These are phyloP conservation scores for Colletotrichum sp. DNA, from an alignment of 2,329 filamentous ascomycete species.

Conservation along the genomic window DNA sequence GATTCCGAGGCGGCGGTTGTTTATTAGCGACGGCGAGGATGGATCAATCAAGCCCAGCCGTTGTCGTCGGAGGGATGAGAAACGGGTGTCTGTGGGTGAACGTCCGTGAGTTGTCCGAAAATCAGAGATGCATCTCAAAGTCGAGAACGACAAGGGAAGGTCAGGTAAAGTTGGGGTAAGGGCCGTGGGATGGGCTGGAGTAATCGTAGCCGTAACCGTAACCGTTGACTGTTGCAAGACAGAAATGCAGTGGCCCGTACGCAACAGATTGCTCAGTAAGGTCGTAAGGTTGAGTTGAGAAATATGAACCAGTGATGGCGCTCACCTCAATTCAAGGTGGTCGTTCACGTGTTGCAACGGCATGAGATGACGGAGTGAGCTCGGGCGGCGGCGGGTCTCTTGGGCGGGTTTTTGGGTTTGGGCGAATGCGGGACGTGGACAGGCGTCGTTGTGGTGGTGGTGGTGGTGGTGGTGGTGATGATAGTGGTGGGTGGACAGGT, in stretches of 20 bases:
- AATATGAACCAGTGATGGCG: background rate
- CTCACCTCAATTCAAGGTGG: background rate
- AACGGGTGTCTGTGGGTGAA: slow-evolving; percentile 16
- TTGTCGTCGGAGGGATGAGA: slow-evolving; percentile 2
- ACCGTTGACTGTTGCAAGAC: background rate
- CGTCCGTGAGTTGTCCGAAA: slow-evolving; percentile 16
- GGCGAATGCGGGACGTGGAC: background rate
- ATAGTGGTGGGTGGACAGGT: background rate
- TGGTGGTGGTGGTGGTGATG: background rate
- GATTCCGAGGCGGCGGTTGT: background rate
- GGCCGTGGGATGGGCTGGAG: background rate
- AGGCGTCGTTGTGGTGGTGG: background rate
- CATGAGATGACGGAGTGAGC: slow-evolving; percentile 13
- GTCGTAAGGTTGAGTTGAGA: background rate
- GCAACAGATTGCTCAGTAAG: background rate
- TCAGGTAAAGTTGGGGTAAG: background rate
- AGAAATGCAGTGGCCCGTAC: background rate
- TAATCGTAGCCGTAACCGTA: background rate
- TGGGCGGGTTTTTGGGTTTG: background rate
- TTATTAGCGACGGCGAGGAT: background rate
- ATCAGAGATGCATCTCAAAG: slow-evolving; percentile 15
- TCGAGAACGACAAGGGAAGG: background rate
- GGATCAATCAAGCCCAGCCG: background rate
- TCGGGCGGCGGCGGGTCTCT: slow-evolving; percentile 8
- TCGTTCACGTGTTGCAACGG: slow-evolving; percentile 16